These are phyloP conservation scores for Geranomyces variabilis DNA, from an alignment of 192 early-diverging fungal genomes.

Conservation along the genomic window DNA sequence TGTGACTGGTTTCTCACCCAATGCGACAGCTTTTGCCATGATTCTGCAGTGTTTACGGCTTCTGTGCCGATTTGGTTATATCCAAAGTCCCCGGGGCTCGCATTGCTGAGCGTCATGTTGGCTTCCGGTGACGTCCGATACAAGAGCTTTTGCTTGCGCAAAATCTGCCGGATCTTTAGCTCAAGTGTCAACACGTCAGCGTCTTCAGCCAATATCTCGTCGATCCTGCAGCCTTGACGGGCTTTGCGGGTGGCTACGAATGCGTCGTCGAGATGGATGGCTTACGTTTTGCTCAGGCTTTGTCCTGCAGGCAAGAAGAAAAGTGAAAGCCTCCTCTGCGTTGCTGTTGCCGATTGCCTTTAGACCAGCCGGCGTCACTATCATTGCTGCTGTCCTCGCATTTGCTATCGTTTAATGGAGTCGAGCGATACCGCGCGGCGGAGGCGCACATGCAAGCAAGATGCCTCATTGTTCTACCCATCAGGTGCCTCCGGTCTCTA, in stretches of 20 bases:
- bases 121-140: constrained; percentile 29
- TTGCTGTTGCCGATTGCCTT: too few relatives aligned
- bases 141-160: constrained; percentile 31
- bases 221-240: too few relatives aligned
- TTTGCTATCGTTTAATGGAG: too few relatives aligned
- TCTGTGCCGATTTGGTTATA: neutral
- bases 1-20: too few relatives aligned
- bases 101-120: constrained; percentile 7
- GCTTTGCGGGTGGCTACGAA: too few relatives aligned
- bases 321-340: too few relatives aligned
- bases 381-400: too few relatives aligned
- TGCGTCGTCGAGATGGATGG: too few relatives aligned
- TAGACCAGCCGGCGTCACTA: too few relatives aligned
- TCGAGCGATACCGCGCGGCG: too few relatives aligned
- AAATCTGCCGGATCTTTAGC: constrained; percentile 41
- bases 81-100: constrained; percentile 30
- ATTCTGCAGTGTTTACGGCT: neutral
- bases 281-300: too few relatives aligned
- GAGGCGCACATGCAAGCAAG: constrained; percentile 15
- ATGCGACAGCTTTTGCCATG: constrained; percentile 4
- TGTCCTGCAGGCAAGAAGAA: too few relatives aligned
- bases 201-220: constrained; percentile 16
- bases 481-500: constrained; percentile 11
- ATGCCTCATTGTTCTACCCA: constrained; percentile 4
- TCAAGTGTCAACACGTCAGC: constrained; percentile 39